Percentiles rank a stretch among this genome's conserved stretches.
Evolutionary conservation across 768 basidiomycete genomes (phyloP).

Genomic region (Mycena rosella): DNA sequence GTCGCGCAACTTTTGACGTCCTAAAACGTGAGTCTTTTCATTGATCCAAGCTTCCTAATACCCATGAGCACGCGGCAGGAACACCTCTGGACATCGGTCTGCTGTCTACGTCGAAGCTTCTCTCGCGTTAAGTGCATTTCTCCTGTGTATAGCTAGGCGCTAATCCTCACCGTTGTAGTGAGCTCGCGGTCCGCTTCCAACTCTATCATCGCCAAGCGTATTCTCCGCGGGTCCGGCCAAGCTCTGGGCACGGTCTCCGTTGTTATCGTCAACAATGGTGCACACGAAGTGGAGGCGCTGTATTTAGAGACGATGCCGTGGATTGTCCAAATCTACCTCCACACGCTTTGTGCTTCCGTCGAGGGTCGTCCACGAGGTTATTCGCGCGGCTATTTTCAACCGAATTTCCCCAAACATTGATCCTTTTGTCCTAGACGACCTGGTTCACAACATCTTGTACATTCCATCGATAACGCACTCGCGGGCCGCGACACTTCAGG

Average conservation of each 20-base stretch:
- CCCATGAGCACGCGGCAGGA: neutral
- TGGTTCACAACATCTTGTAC: conserved; percentile 77
- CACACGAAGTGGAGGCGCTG: conserved; percentile 58
- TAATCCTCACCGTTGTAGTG: neutral
- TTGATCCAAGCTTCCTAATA: neutral
- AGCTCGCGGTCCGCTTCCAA: neutral
- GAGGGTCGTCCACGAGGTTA: conserved; percentile 61
- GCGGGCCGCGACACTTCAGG: conserved; percentile 79
- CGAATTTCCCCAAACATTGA: no score
- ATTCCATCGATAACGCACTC: conserved; percentile 71
- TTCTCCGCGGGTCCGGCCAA: conserved; percentile 80
- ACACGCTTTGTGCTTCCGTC: conserved; percentile 71
- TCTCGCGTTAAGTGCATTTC: neutral
- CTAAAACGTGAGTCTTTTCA: neutral
- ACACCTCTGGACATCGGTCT: neutral
- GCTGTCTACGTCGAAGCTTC: neutral
- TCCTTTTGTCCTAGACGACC: conserved; percentile 61
- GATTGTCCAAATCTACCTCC: conserved; percentile 88
- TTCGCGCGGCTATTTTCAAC: no score
- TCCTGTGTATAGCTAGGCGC: neutral
- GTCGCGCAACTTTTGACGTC: neutral
- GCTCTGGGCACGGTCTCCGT: conserved; percentile 75
- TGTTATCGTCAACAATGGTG: conserved; percentile 70
- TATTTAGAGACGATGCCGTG: conserved; percentile 96
- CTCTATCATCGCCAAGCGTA: conserved; percentile 64